phyloP scores from a whole-genome alignment of 148 eudicot species.

The Suaeda aralocaspica region DNA sequence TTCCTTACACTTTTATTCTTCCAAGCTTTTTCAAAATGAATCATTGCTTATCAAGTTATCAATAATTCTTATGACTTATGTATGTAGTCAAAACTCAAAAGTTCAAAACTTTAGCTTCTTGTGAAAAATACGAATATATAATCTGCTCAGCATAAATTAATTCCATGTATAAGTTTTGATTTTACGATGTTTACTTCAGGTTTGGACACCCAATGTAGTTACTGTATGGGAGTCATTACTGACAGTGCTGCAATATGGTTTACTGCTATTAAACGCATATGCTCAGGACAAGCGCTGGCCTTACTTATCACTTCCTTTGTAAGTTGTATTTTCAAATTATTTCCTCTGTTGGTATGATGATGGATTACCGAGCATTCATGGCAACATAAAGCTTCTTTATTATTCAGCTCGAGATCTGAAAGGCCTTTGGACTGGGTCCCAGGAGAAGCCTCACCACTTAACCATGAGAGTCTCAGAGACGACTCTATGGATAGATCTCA shows the following conservation, averaged over 20 bases:
- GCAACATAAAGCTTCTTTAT: constrained; percentile 9
- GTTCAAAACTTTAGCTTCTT: too few relatives aligned
- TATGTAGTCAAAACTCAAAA: too few relatives aligned
- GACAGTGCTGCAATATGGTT: constrained; percentile 76
- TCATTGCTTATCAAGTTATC: too few relatives aligned
- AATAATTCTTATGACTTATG: too few relatives aligned
- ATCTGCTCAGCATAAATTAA: too few relatives aligned
- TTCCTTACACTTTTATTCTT: neutral
- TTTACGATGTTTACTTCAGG: constrained; percentile 48
- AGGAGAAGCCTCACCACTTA: constrained; percentile 36
- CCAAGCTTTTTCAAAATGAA: neutral
- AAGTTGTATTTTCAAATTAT: constrained; percentile 21
- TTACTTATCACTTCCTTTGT: constrained; percentile 80
- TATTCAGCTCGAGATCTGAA: constrained; percentile 53
- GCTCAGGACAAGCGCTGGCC: constrained; percentile 96
- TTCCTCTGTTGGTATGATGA: neutral
- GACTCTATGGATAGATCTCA: constrained; percentile 35
- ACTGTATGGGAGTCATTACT: constrained; percentile 75
- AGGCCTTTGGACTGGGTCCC: constrained; percentile 96
- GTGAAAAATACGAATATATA: too few relatives aligned
- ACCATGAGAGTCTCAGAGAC: constrained; percentile 21
- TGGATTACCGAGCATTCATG: neutral
- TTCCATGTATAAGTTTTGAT: too few relatives aligned
- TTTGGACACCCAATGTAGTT: constrained; percentile 79
- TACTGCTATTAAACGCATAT: constrained; percentile 77